Conservation (phyloP, 2,329 filamentous ascomycete genomes). For the Endocalyx cinctus region DNA sequence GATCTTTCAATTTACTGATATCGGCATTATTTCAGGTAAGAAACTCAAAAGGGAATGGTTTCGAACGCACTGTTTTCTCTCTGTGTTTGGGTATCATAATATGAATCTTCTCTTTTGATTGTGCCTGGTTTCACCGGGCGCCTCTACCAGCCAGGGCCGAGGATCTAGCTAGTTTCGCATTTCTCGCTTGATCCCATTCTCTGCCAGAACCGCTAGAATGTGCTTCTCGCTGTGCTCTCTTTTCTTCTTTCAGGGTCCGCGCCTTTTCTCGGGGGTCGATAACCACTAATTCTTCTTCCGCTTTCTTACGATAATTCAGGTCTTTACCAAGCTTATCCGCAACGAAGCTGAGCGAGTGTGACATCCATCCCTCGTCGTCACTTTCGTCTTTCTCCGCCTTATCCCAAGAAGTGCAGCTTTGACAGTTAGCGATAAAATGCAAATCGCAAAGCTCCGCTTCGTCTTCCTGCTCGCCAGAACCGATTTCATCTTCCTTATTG, state of each 20-base stretch:
- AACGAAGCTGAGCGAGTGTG: slow-evolving; percentile 77
- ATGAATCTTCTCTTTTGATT: too few relatives aligned
- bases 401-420: slow-evolving; percentile 86
- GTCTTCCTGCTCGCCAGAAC: slow-evolving; percentile 45
- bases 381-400: slow-evolving; percentile 47
- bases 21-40: too few relatives aligned
- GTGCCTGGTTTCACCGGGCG: too few relatives aligned
- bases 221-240: slow-evolving; percentile 53
- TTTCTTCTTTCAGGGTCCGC: slow-evolving; percentile 63
- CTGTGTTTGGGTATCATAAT: too few relatives aligned
- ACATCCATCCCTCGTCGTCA: slow-evolving; percentile 74
- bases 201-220: slow-evolving; percentile 47
- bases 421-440: slow-evolving; percentile 93
- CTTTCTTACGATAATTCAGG: slow-evolving; percentile 82
- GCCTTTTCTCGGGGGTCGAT: slow-evolving; percentile 88
- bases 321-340: slow-evolving; percentile 91
- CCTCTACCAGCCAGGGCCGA: slow-evolving; percentile 53
- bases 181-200: slow-evolving; percentile 55
- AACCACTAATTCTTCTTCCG: slow-evolving; percentile 84
- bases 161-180: slow-evolving; percentile 50
- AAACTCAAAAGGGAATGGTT: too few relatives aligned
- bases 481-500: slow-evolving; percentile 21
- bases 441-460: slow-evolving; percentile 81
- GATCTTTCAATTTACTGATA: too few relatives aligned
- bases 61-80: too few relatives aligned